Evolutionary conservation across 306 rosid species (phyloP).

Genomic region (Morella rubra): DNA sequence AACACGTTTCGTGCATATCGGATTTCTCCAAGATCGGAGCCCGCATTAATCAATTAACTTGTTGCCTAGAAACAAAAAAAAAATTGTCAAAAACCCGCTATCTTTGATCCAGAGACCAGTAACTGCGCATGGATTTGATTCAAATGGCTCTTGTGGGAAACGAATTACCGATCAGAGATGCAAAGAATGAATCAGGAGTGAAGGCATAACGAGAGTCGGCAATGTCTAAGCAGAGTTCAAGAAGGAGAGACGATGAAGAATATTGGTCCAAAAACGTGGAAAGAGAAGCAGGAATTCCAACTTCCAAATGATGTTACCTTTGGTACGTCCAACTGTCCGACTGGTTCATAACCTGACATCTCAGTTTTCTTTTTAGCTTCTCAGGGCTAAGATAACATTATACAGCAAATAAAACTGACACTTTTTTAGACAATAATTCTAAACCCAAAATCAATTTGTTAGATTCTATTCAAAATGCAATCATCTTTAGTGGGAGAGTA

Average conservation of each 20-base stretch:
- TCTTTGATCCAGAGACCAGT: slow-evolving; percentile 37
- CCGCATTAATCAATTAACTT: slow-evolving; percentile 37
- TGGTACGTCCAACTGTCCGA: slow-evolving; percentile 1
- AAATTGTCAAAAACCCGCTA: slow-evolving; percentile 40
- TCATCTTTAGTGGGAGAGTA: too few species aligned
- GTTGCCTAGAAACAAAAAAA: too few species aligned
- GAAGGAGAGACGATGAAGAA: slow-evolving; percentile 29
- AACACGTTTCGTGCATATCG: slow-evolving; percentile 60
- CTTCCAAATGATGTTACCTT: slow-evolving; percentile 11
- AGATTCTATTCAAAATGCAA: too few species aligned
- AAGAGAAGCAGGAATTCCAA: slow-evolving; percentile 12
- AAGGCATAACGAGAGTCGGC: not conserved
- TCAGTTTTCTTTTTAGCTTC: too few species aligned
- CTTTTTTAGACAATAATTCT: too few species aligned
- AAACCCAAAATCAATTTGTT: too few species aligned
- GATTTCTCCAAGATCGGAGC: slow-evolving; percentile 44
- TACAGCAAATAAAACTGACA: too few species aligned
- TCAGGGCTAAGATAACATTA: too few species aligned
- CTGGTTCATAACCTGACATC: too few species aligned
- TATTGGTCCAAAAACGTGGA: slow-evolving; percentile 18
- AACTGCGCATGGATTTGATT: slow-evolving; percentile 50
- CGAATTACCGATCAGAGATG: slow-evolving; percentile 42
- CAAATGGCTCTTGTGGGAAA: slow-evolving; percentile 44
- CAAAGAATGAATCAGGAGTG: slow-evolving; percentile 34
- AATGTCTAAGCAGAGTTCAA: slow-evolving; percentile 15